A percentile compares a stretch with the other conserved stretches of the same genome.
Evolutionary conservation across 1,284 basidiomycete species (phyloP).

Genomic region (Ustilago nuda): DNA sequence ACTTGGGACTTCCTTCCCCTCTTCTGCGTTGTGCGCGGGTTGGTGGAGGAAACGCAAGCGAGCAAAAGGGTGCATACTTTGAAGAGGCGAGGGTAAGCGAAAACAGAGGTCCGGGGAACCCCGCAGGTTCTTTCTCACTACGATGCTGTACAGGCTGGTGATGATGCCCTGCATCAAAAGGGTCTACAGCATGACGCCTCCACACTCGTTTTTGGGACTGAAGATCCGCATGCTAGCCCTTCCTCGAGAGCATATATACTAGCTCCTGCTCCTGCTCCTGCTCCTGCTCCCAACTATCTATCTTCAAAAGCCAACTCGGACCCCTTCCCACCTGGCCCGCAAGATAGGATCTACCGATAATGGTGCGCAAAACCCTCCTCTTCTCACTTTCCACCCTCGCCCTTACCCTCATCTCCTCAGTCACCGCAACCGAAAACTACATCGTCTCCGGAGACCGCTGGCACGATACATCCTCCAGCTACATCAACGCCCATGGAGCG

Average conservation of each 20-base stretch:
- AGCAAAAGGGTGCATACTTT: no score
- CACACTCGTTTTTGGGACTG: no score
- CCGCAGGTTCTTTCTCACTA: no score
- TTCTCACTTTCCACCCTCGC: background rate
- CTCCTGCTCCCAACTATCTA: no score
- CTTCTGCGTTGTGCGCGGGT: background rate
- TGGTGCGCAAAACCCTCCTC: background rate
- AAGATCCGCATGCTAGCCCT: no score
- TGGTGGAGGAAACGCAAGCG: background rate
- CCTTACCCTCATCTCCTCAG: background rate
- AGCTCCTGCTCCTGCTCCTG: no score
- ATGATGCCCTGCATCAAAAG: no score
- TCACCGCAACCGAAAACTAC: constrained; percentile 17
- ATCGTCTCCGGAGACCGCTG: constrained; percentile 32
- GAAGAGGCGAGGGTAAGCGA: background rate
- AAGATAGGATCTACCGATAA: background rate
- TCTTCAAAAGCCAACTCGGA: no score
- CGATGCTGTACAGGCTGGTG: no score
- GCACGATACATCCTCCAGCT: constrained; percentile 20
- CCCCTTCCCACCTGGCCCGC: background rate
- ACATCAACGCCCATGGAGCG: constrained; percentile 36
- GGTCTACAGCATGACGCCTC: no score
- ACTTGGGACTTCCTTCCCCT: no score
- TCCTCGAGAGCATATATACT: no score
- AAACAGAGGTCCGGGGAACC: background rate